These are phyloP conservation scores for Pythium myriotylum DNA, from an alignment of 352 stramenopile genomes.

Conservation along the genomic window DNA sequence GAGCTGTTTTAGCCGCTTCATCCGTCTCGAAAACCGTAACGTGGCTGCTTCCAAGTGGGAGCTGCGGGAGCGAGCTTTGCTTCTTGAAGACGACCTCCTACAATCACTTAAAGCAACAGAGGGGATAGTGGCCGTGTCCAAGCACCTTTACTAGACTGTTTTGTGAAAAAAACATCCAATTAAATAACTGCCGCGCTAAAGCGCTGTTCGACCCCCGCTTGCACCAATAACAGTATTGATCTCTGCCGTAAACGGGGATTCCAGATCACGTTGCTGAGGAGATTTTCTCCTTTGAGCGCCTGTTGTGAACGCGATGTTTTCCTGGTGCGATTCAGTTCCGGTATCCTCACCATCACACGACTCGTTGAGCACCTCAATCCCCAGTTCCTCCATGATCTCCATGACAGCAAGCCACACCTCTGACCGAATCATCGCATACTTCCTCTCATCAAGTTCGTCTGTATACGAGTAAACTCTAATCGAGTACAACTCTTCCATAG, in stretches of 20 bases:
- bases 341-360: conserved; percentile 1
- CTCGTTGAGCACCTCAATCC: conserved; percentile 58
- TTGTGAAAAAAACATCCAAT: not conserved
- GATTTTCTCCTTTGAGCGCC: conserved; percentile 26
- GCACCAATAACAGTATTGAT: conserved; percentile 62
- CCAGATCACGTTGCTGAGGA: conserved; percentile 12
- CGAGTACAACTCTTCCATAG: conserved; percentile 84
- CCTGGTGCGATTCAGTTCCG: not conserved
- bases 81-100: conserved; percentile 68
- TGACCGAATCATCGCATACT: conserved; percentile 89
- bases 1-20: conserved; percentile 54
- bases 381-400: conserved; percentile 88
- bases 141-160: conserved; percentile 17
- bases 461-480: conserved; percentile 89
- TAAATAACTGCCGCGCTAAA: conserved; percentile 12
- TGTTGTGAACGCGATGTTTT: conserved; percentile 20
- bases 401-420: conserved; percentile 89
- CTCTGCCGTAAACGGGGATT: conserved; percentile 56
- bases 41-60: conserved; percentile 32
- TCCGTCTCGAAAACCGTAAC: conserved; percentile 55
- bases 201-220: conserved; percentile 23
- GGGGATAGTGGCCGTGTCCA: conserved; percentile 31
- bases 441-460: conserved; percentile 83
- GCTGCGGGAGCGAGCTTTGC: conserved; percentile 50
- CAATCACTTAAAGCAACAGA: conserved; percentile 57